Percentiles rank a stretch among this genome's conserved stretches.
Evolutionary conservation across 2,329 filamentous ascomycete species (phyloP).

Genomic region (Clarireedia hainanense): DNA sequence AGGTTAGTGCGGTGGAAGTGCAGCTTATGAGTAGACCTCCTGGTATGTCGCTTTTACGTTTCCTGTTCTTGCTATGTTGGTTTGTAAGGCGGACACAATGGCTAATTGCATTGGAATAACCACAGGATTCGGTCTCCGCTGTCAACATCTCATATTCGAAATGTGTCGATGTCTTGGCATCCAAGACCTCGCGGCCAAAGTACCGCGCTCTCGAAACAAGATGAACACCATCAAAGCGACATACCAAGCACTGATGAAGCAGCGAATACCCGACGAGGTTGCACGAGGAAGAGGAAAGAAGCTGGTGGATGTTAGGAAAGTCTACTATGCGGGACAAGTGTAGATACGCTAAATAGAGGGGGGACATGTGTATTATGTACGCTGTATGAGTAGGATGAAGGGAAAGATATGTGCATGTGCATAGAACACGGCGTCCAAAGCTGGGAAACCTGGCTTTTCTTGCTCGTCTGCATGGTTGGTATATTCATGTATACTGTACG

Average conservation of each 20-base stretch:
- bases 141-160: conserved; percentile 87
- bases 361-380: conserved; percentile 36
- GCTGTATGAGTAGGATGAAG: background rate
- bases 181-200: conserved; percentile 74
- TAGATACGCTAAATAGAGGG: conserved; percentile 9
- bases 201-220: conserved; percentile 81
- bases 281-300: conserved; percentile 88
- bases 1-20: conserved; percentile 82
- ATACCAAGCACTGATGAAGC: conserved; percentile 72
- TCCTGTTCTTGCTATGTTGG: background rate
- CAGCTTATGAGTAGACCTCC: conserved; percentile 76
- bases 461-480: too few species aligned
- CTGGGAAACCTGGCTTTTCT: background rate
- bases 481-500: background rate
- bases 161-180: conserved; percentile 85
- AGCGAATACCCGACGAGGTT: conserved; percentile 82
- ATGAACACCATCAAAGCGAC: conserved; percentile 98
- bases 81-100: background rate
- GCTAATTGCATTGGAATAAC: conserved; percentile 12
- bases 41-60: conserved; percentile 48
- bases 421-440: conserved; percentile 11
- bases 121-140: conserved; percentile 85
- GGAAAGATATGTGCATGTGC: conserved; percentile 6
- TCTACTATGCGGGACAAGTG: conserved; percentile 75
- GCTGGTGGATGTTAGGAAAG: conserved; percentile 90